Percentiles rank a stretch among this genome's conserved stretches.
Evolutionary conservation across 1,284 basidiomycete species (phyloP).

Genomic region (Ceratobasidium sp.): DNA sequence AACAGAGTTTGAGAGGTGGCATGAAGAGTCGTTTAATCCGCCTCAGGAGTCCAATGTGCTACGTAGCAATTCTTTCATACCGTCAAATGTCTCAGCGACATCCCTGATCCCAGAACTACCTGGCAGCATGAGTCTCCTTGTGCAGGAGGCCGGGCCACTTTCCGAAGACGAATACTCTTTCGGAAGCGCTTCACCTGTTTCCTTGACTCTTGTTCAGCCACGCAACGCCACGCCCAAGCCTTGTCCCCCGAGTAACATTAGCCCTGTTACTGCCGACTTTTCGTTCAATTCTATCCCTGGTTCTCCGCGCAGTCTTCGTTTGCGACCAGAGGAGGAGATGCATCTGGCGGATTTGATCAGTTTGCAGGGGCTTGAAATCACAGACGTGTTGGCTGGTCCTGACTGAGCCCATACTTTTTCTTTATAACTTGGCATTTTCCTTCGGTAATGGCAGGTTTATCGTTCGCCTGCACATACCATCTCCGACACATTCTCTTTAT

Average conservation of each 20-base stretch:
- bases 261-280: slow-evolving; percentile 38
- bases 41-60: not conserved
- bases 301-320: slow-evolving; percentile 46
- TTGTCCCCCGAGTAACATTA: slow-evolving; percentile 17
- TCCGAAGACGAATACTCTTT: slow-evolving; percentile 27
- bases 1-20: slow-evolving; percentile 21
- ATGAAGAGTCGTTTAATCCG: slow-evolving; percentile 1
- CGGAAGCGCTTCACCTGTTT: slow-evolving; percentile 22
- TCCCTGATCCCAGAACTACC: slow-evolving; percentile 37
- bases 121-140: slow-evolving; percentile 37
- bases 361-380: slow-evolving; percentile 31
- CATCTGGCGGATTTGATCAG: slow-evolving; percentile 50
- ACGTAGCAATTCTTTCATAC: not conserved
- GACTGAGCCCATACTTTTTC: not conserved
- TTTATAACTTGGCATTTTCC: slow-evolving; percentile 1
- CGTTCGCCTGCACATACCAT: slow-evolving; percentile 4
- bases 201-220: slow-evolving; percentile 35
- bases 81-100: slow-evolving; percentile 9
- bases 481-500: not conserved
- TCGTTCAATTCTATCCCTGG: slow-evolving; percentile 44
- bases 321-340: slow-evolving; percentile 49
- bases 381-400: slow-evolving; percentile 8
- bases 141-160: slow-evolving; percentile 31
- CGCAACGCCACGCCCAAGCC: slow-evolving; percentile 35
- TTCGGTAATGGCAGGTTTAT: not conserved